phyloP scores from a whole-genome alignment of 1,284 basidiomycete genomes.

The Hemileia vastatrix region DNA sequence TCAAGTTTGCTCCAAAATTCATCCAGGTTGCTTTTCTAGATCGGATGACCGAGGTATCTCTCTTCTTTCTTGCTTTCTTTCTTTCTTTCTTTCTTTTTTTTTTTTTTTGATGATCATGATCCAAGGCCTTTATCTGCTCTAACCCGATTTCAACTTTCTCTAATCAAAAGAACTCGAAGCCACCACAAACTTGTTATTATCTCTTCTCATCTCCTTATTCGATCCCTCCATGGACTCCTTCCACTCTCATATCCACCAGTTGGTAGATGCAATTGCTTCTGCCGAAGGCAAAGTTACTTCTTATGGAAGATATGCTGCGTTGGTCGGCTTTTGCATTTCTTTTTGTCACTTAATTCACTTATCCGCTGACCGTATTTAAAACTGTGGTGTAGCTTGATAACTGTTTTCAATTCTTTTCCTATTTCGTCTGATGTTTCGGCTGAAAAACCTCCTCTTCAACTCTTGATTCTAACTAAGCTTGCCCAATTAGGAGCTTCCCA shows the following conservation, averaged over 20 bases:
- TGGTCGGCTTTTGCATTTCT: background rate
- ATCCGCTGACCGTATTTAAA: background rate
- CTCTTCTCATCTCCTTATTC: conserved; percentile 17
- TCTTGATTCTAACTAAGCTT: conserved; percentile 7
- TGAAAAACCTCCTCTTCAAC: conserved; percentile 4
- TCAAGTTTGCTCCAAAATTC: conserved; percentile 15
- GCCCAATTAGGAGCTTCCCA: conserved; percentile 7
- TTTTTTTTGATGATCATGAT: no score
- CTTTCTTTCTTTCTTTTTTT: no score
- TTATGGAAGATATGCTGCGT: conserved; percentile 22
- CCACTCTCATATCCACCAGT: conserved; percentile 1
- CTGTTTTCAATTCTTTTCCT: conserved; percentile 13
- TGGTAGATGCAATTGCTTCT: conserved; percentile 14
- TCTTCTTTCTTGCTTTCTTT: no score
- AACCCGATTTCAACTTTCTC: background rate
- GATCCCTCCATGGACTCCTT: conserved; percentile 2
- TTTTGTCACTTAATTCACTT: background rate
- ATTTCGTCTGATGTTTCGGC: background rate
- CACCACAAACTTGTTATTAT: conserved; percentile 14
- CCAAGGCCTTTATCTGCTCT: background rate
- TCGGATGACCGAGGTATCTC: conserved; percentile 19
- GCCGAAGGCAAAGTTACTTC: conserved; percentile 19
- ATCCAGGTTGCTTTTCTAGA: conserved; percentile 16
- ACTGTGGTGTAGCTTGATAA: conserved; percentile 6
- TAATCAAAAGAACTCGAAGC: conserved; percentile 17